Evolutionary conservation across 179 eudicot genomes (phyloP).

Genomic region (Drosera spatulata): DNA sequence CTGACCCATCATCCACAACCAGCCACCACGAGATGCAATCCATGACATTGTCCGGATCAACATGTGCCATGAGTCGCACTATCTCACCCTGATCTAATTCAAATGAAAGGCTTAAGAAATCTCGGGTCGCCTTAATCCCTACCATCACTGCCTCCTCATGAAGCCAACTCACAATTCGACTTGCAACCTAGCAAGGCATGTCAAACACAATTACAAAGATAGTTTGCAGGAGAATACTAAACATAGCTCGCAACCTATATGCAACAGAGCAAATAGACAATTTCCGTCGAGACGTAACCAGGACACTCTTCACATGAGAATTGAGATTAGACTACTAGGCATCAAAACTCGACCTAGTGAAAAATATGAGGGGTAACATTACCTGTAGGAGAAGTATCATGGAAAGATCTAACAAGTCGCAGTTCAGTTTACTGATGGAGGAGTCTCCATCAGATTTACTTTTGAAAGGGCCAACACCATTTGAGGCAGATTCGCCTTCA

Average conservation of each 20-base stretch:
- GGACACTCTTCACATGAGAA: neutral
- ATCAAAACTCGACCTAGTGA: neutral
- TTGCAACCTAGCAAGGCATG: slow-evolving; percentile 38
- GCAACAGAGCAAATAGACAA: neutral
- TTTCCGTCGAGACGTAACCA: neutral
- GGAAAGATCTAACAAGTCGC: slow-evolving; percentile 78
- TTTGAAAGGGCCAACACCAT: slow-evolving; percentile 63
- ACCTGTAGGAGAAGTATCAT: slow-evolving; percentile 86
- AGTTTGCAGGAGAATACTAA: neutral
- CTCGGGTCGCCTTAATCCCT: slow-evolving; percentile 68
- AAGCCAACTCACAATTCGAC: slow-evolving; percentile 76
- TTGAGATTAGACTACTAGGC: neutral
- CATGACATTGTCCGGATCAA: slow-evolving; percentile 59
- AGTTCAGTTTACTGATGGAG: slow-evolving; percentile 39
- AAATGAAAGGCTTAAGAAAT: slow-evolving; percentile 61
- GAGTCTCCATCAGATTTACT: slow-evolving; percentile 31
- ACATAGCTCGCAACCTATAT: neutral
- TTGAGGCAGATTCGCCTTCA: slow-evolving; percentile 86
- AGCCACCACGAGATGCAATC: slow-evolving; percentile 98
- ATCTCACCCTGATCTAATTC: slow-evolving; percentile 82
- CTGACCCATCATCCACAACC: slow-evolving; percentile 49
- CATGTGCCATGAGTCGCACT: slow-evolving; percentile 65
- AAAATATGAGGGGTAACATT: neutral
- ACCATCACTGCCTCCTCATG: slow-evolving; percentile 73
- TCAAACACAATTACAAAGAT: neutral